These are phyloP conservation scores for Pseudopithomyces maydicus DNA, from an alignment of 2,329 filamentous ascomycete species.

Conservation along the genomic window DNA sequence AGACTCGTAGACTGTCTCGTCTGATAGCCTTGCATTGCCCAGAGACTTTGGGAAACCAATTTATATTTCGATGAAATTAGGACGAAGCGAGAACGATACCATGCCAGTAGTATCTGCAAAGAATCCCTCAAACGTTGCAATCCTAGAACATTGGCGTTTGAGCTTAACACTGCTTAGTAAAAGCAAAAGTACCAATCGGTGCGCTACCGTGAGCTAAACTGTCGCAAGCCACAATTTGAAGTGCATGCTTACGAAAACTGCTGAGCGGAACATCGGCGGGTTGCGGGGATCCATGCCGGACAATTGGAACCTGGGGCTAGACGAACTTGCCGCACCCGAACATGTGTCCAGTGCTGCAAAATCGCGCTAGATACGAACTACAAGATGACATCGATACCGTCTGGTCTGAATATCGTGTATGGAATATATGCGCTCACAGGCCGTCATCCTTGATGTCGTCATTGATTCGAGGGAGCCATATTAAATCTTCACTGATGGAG, in stretches of 20 bases:
- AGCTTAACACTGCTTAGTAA: not conserved
- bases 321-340: not conserved
- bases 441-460: not conserved
- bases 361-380: not conserved
- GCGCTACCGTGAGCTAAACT: not conserved
- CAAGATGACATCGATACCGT: not conserved
- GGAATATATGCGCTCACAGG: not conserved
- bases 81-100: not conserved
- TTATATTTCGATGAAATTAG: too few species aligned
- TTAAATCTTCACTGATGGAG: not conserved
- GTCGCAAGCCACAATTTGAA: not conserved
- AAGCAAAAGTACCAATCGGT: not conserved
- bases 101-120: not conserved
- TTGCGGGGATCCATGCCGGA: slow-evolving; percentile 5
- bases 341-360: not conserved
- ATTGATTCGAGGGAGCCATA: not conserved
- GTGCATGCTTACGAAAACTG: not conserved
- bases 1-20: not conserved
- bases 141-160: not conserved
- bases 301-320: not conserved
- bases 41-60: not conserved
- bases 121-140: not conserved
- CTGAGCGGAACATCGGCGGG: not conserved
- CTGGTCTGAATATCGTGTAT: not conserved
- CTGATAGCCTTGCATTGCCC: not conserved